Conservation (phyloP, 441 rosid species). For the Brassica hybrid region DNA sequence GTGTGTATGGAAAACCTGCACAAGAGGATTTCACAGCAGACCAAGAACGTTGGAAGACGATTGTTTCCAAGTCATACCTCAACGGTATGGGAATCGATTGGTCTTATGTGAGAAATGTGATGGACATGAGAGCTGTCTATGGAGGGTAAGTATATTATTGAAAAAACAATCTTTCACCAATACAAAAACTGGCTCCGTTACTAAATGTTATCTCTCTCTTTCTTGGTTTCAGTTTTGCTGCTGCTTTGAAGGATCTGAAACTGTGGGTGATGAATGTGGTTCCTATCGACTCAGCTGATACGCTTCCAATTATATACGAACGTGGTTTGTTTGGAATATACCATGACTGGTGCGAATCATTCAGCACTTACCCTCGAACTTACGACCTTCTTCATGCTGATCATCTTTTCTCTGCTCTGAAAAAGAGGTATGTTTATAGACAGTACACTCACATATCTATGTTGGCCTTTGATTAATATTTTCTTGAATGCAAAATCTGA, state of each 20-base stretch:
- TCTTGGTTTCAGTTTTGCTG: constrained; percentile 55
- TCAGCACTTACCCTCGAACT: constrained; percentile 58
- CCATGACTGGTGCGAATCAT: constrained; percentile 65
- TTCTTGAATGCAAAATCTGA: too few relatives aligned
- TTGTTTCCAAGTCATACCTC: constrained; percentile 53
- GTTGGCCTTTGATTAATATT: too few relatives aligned
- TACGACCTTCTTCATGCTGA: too few relatives aligned
- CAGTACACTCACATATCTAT: too few relatives aligned
- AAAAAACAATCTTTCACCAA: background rate
- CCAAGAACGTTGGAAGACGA: constrained; percentile 53
- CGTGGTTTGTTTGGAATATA: constrained; percentile 48
- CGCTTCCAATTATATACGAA: constrained; percentile 48
- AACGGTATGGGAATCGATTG: constrained; percentile 52
- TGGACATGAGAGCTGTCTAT: constrained; percentile 34
- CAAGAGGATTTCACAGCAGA: constrained; percentile 56
- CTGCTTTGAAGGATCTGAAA: constrained; percentile 57
- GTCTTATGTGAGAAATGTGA: constrained; percentile 58
- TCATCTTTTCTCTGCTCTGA: too few relatives aligned
- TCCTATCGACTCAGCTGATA: constrained; percentile 48
- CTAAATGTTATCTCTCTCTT: constrained; percentile 24
- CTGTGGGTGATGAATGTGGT: constrained; percentile 65
- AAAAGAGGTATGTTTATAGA: too few relatives aligned
- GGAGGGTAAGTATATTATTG: background rate
- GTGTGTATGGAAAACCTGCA: constrained; percentile 63
- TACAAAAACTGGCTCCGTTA: background rate